Base-by-base conservation (phyloP, 2,329 filamentous ascomycete species). In the Penicillium paneum region DNA sequence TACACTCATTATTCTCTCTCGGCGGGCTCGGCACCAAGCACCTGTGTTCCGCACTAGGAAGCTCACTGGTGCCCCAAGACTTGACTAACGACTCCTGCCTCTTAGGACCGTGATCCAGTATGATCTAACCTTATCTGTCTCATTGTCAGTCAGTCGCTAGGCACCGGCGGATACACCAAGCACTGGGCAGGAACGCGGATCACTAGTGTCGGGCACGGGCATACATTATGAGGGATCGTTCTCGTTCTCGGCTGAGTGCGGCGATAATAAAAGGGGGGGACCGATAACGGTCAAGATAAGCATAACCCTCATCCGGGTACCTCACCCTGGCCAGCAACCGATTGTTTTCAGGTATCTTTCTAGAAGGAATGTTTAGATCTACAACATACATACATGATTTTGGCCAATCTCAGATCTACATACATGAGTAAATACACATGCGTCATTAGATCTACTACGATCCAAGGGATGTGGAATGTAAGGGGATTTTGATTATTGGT, bases 211-310 rank as follows among this genome's bases (percentile, higher is more conserved):
- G 10, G 11, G 43, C 46, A 49, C 36, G 36, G 46, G 19, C 44
- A 10, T 32, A 12, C 7, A 36, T 26, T n/a, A 28, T 13, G 21
- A 48, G 4, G 32, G 36, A 29, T 26, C 49, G 6, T 19, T 36
- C 17, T 49, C 47, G 38, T 49, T 42, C 15, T 41, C 36, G 26
- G 17, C 42, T 44, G 13, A 12, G 29, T 31, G 28, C 17, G 42
- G 13, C n/a, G n/a, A 28, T 15, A 26, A 43, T 19, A 43, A 24
- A 24, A 5, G 17, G 38, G 46, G 47, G 28, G 5, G 12, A 19
- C 36, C 10, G 47, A 49, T 43, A 49, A 49, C 19, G 11, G 47
- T 34, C 34, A 49, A 49, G 38, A 49, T 49, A 49, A 49, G 29
- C 17, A 24, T n/a, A 41, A 5, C 17, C 8, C 21, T 24, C 2